These are phyloP conservation scores for Trichoderma reesei DNA, from an alignment of 495 filamentous ascomycete genomes.

Conservation along the genomic window DNA sequence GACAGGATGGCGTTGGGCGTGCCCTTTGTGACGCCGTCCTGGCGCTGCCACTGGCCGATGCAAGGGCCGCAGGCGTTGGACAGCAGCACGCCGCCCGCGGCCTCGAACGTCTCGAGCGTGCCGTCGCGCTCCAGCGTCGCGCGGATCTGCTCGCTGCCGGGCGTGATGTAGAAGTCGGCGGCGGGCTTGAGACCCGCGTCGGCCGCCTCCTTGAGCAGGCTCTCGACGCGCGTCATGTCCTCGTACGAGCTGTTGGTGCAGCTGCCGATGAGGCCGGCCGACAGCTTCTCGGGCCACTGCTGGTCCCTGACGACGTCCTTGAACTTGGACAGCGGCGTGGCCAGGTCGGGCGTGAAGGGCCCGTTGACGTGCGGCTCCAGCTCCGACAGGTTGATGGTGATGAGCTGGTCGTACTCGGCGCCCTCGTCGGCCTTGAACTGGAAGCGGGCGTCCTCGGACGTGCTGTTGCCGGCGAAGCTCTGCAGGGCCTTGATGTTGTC, in stretches of 20 bases:
- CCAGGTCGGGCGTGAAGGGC: conserved; percentile 90
- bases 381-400: conserved; percentile 82
- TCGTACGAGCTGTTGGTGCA: conserved; percentile 98
- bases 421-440: conserved; percentile 61
- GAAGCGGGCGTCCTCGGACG: conserved; percentile 29
- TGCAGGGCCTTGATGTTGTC: conserved; percentile 47
- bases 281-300: conserved; percentile 82
- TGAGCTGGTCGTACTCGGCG: conserved; percentile 79
- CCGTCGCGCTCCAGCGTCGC: conserved; percentile 82
- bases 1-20: conserved; percentile 91
- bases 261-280: conserved; percentile 88
- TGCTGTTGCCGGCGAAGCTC: conserved; percentile 26
- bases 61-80: conserved; percentile 95
- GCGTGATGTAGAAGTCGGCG: conserved; percentile 88
- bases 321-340: conserved; percentile 83
- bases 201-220: conserved; percentile 80
- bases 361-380: conserved; percentile 97
- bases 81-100: conserved; percentile 79
- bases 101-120: conserved; percentile 75
- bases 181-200: conserved; percentile 81
- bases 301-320: conserved; percentile 71
- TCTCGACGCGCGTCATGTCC: conserved; percentile 92
- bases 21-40: conserved; percentile 71
- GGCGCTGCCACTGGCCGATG: conserved; percentile 94
- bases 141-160: conserved; percentile 92